Evolutionary conservation across 2,329 filamentous ascomycete species (phyloP), one percentile per base, ranked within the genome.

Genomic region (Mariannaea elegans): DNA sequence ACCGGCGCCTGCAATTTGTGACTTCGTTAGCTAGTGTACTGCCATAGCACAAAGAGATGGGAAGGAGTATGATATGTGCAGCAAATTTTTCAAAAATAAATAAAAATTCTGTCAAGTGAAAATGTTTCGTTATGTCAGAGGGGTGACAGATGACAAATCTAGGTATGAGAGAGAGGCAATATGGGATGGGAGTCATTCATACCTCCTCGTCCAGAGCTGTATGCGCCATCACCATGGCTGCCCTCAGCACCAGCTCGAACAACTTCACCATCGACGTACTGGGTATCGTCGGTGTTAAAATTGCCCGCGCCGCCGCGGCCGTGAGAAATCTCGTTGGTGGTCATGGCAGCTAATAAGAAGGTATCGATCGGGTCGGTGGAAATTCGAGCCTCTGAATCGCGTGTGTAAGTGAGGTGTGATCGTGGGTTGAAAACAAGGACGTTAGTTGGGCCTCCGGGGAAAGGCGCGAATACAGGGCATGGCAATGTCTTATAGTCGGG

Each of bases 221-320:
- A 87, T 41, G 84, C 82, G 65, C 85, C 85, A 64, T 87, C 84
- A 21, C 80, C 80, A 66, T 87, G 84, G 72, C 81, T 84, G 64
- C 84, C 84, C 71, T 80, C 78, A 3, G 76, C 71, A 48, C 84
- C 85, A 41, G 80, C 71, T 46, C 86, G 84, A 56, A 85, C 84
- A 52, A 90, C 84, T 64, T 86, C 84, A 67, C 86, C 87, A 64
- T 90, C 87, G 62, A 82, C 81, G 71, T 90, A 90, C 65, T 81
- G 69, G 34, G 85, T 88, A 61, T 81, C 73, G 71, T 89, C 86
- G 31, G 76, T 73, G 63, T 79, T 81, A 74, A 89, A 87, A 75
- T 89, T 89, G 69, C 87, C 86, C 18, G 83, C 84, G 66, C 85
- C 85, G 60, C 85, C 85, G 63, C 85, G 83, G 66, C 85, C 85